phyloP scores from a whole-genome alignment of 2,329 filamentous ascomycete species.

The Penicillium thymicola region DNA sequence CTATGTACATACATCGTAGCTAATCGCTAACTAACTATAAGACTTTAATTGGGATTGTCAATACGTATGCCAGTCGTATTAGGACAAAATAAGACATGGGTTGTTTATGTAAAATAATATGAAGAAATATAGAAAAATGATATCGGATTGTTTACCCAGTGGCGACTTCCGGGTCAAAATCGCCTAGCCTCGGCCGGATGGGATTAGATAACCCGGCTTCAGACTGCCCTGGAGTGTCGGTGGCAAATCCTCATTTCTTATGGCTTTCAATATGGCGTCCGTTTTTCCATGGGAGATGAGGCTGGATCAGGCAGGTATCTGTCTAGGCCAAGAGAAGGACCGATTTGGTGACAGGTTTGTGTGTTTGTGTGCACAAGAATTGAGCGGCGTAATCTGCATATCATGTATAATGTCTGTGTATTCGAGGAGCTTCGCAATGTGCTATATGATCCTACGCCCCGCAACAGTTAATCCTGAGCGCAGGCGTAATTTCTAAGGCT shows the following conservation, averaged over 20 bases:
- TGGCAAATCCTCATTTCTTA: background rate
- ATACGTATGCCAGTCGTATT: background rate
- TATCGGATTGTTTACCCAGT: background rate
- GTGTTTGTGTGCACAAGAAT: background rate
- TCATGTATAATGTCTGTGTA: background rate
- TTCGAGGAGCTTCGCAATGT: background rate
- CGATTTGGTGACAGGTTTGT: background rate
- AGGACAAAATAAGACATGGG: background rate
- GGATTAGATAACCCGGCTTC: background rate
- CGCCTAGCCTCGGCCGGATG: slow-evolving; percentile 13
- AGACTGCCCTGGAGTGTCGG: background rate
- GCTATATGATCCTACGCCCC: background rate
- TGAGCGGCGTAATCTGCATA: background rate
- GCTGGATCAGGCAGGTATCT: background rate
- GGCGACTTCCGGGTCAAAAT: slow-evolving; percentile 1
- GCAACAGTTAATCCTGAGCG: background rate
- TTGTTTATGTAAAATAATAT: background rate
- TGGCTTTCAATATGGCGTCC: background rate
- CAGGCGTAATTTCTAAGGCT: background rate
- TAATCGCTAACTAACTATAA: background rate
- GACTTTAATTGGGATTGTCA: background rate
- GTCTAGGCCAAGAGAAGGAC: background rate
- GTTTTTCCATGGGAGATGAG: background rate
- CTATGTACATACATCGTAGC: background rate
- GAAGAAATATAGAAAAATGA: background rate